These are phyloP conservation scores for Salix dunnii DNA, from an alignment of 345 rosid genomes.

Conservation along the genomic window DNA sequence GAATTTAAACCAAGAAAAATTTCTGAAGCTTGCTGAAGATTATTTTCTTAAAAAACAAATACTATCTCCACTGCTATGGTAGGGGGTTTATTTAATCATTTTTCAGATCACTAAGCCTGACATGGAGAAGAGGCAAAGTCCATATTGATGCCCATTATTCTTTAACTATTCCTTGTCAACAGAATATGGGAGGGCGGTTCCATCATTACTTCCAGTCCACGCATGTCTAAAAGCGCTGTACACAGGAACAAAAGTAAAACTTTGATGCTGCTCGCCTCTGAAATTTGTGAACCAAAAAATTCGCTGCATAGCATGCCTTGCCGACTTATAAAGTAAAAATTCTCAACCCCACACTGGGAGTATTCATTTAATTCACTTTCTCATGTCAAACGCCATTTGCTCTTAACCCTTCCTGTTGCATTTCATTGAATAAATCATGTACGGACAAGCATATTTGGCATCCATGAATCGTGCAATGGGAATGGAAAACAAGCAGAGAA, in stretches of 20 bases:
- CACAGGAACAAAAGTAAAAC: background rate
- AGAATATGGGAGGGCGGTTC: background rate
- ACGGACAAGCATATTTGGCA: background rate
- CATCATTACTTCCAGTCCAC: slow-evolving; percentile 5
- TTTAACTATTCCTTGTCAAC: background rate
- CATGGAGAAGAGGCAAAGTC: background rate
- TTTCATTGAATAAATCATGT: background rate
- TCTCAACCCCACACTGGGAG: background rate
- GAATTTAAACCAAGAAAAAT: background rate
- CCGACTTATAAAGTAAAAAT: no score
- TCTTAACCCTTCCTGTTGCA: background rate
- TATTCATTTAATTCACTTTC: background rate
- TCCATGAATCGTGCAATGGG: background rate
- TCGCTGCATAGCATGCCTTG: background rate
- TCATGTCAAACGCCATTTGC: background rate
- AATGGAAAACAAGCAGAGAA: background rate
- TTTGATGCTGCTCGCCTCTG: background rate
- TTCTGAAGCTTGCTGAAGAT: background rate
- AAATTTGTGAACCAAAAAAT: background rate
- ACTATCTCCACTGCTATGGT: no score
- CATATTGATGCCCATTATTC: background rate
- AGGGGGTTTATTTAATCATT: background rate
- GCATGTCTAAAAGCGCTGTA: background rate
- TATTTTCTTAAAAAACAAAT: background rate
- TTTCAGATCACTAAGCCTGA: background rate